Evolutionary conservation across 2,329 filamentous ascomycete species (phyloP), one percentile per base, ranked within the genome.

Genomic region (Monosporascus sp.): DNA sequence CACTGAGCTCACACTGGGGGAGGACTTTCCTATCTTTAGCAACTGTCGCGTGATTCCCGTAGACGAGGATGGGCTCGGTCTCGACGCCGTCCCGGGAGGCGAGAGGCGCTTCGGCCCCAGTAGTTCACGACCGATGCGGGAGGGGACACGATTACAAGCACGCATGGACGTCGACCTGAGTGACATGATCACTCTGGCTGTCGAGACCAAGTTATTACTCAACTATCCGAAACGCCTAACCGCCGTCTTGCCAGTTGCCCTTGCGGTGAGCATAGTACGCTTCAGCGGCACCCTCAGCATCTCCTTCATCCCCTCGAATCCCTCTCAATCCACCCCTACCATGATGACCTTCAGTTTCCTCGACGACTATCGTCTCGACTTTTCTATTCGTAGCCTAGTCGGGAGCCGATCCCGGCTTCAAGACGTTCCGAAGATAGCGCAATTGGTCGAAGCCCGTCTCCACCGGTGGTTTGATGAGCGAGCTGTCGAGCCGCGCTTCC

Each of bases 11-110:
- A 95, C 88, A 49, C 77, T 99, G 5, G 94, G 94, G 31, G 94
- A 99, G 64, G 94, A 99, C 64, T 99, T 97, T 59, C 94, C 94
- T 27, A 99, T 99, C 50, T 96, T 99, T 70, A 97, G 92, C 75
- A 99, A 99, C 70, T 97, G 94, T 66, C 85, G 94, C 54, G 88
- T 99, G 52, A 97, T 97, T 55, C 90, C 92, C 2, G 89, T 97
- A 0, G 87, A 90, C 63, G 89, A 93, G 61, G 87, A 92, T 69
- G 88, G 87, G 1, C 70, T 85, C 37, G 78, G 74, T 45, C 73
- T 86, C 37, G 78, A 75, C 18, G 67, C 67, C 6, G 58, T 58
- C 3, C 59, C 53, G 7, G 52, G 73, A 52, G 68, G 69, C 25
- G 75, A 77, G 17, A 75, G 73, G 57, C 75, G 73, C n/a, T 76